These are phyloP conservation scores for Colletotrichum musicola DNA, from an alignment of 2,329 filamentous ascomycete genomes.

Conservation along the genomic window DNA sequence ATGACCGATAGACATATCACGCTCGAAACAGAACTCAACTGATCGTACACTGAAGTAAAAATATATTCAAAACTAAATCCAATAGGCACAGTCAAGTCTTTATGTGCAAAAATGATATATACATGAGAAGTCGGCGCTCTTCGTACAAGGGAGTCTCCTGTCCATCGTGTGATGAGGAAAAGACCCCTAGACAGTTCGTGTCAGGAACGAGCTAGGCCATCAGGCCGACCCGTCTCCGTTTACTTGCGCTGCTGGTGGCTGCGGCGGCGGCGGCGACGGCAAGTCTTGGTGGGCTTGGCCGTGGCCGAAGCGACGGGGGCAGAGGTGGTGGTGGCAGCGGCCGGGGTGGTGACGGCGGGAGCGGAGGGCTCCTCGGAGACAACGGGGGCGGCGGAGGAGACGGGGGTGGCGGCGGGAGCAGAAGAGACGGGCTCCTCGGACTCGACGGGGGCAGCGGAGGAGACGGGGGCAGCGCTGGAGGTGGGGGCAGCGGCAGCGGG, in stretches of 20 bases:
- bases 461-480: conserved; percentile 20
- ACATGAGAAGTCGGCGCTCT: conserved; percentile 29
- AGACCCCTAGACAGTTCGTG: background rate
- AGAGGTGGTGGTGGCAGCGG: conserved; percentile 27
- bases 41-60: conserved; percentile 23
- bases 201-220: background rate
- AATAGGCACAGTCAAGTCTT: conserved; percentile 23
- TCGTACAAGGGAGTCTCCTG: background rate
- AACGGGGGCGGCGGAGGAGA: conserved; percentile 20
- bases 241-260: conserved; percentile 33
- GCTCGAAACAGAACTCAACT: background rate
- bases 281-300: conserved; percentile 28
- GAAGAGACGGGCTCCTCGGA: conserved; percentile 15
- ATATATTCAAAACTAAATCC: conserved; percentile 31
- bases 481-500: conserved; percentile 21
- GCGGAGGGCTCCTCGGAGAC: conserved; percentile 33
- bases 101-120: conserved; percentile 35
- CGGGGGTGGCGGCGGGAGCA: conserved; percentile 29
- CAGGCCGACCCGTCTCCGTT: background rate
- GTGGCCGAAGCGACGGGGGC: conserved; percentile 18
- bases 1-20: background rate
- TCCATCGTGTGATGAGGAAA: background rate
- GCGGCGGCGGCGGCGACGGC: conserved; percentile 36
- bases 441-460: conserved; percentile 15
- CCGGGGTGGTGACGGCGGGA: conserved; percentile 22